Evolutionary conservation across 75 land plant species (phyloP), one percentile per base, ranked within the genome.

Genomic region (Gnetum montanum): DNA sequence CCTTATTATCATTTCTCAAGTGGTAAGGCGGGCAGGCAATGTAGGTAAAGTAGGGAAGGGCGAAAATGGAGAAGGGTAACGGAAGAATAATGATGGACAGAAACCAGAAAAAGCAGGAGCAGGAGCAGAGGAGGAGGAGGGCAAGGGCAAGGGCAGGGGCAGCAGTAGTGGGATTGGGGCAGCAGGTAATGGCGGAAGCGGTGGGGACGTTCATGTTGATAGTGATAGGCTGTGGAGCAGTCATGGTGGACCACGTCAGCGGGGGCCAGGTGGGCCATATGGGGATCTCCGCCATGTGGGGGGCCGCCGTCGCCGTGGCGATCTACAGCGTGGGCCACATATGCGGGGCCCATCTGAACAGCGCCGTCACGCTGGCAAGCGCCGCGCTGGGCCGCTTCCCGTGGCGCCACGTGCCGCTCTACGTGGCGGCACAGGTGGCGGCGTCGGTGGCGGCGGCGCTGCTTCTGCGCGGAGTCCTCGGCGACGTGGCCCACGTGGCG

Each of bases 281-380:
- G 31, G 77, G 71, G 28, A 66, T 70, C 16, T 70, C 80, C 8
- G 51, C 62, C 16, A 55, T 70, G n/a, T 76, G 73, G 46, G 85
- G 71, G 0, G 31, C 73, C 10, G 46, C 74, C 1, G 58, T 79
- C 12, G 49, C 63, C 35, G 57, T 72, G 12, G 10, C 67, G 25
- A 44, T 75, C 13, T 79, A 64, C 62, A 35, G 64, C 4, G 46
- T 79, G 24, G 83, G 79, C 1, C 61, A 71, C n/a, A 67, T 79
- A 57, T 83, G 82, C 0, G 82, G 87, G 1, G 77, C 77, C 0
- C 87, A 83, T 36, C 44, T 83, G 40, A 83, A 83, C 40, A 82
- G 82, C 48, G 57, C 82, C 8, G 61, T 79, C 53, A 83, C 87
- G 16, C 28, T 83, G 0, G 83, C 82, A 16, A 69, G 62, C 27